Conservation (phyloP, 202 grass and related monocot species). For the Schoenoplectus tabernaemontani region DNA sequence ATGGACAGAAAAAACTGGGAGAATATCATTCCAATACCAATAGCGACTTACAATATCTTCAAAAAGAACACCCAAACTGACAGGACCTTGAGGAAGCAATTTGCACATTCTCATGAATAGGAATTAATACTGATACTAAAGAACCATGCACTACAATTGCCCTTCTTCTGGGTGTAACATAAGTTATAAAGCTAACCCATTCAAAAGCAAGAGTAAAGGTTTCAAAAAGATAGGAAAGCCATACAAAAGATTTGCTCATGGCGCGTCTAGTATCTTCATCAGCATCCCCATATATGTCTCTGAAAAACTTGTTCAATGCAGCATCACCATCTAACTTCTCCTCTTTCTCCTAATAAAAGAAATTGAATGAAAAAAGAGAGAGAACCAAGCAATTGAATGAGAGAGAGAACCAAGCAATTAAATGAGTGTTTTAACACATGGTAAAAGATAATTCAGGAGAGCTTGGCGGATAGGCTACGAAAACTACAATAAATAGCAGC, state of each 20-base stretch:
- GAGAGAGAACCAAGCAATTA: too few species aligned
- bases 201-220: background rate
- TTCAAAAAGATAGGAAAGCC: constrained; percentile 14
- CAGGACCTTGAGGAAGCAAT: too few species aligned
- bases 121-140: too few species aligned
- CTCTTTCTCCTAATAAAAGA: constrained; percentile 71
- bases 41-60: background rate
- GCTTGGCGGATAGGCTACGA: background rate
- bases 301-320: constrained; percentile 92
- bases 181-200: background rate
- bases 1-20: background rate
- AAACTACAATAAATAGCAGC: background rate
- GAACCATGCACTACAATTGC: too few species aligned
- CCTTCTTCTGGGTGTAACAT: background rate
- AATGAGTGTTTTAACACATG: background rate
- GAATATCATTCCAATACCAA: background rate
- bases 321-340: constrained; percentile 93
- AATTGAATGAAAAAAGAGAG: background rate
- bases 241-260: constrained; percentile 97
- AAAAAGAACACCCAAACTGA: background rate
- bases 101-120: too few species aligned
- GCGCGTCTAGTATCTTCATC: constrained; percentile 88
- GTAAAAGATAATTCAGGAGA: background rate
- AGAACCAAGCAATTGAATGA: background rate
- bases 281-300: constrained; percentile 76